Evolutionary conservation across 2,329 filamentous ascomycete species (phyloP).

Genomic region (Epichloe typhina): DNA sequence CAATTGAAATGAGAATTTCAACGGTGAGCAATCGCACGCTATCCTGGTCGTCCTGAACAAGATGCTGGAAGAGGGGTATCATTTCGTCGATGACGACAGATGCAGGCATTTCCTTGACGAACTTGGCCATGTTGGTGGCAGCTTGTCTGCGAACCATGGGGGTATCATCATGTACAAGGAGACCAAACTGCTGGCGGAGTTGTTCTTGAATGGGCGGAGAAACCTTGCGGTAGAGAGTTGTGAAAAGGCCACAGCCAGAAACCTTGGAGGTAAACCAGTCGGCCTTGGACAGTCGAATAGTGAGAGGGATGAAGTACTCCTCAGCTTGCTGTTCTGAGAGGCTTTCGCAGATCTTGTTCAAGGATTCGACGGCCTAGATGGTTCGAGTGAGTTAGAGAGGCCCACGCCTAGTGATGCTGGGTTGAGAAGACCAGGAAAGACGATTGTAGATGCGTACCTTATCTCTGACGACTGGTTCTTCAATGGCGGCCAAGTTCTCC

Average conservation of each 20-base stretch:
- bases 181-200: conserved; percentile 80
- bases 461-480: conserved; percentile 93
- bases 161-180: conserved; percentile 93
- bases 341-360: conserved; percentile 97
- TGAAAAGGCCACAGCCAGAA: conserved; percentile 91
- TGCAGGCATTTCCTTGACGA: conserved; percentile 92
- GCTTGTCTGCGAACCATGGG: conserved; percentile 97
- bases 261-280: conserved; percentile 99
- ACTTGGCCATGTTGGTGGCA: conserved; percentile 91
- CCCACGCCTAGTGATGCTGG: too few species aligned
- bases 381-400: conserved; percentile 3
- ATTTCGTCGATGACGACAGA: conserved; percentile 92
- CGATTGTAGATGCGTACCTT: conserved; percentile 50
- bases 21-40: conserved; percentile 93
- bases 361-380: conserved; percentile 80
- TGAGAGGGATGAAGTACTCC: conserved; percentile 92
- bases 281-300: conserved; percentile 91
- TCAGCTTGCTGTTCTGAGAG: conserved; percentile 87
- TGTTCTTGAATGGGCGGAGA: conserved; percentile 78
- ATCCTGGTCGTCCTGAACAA: conserved; percentile 93
- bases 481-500: conserved; percentile 96
- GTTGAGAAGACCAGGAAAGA: neutral
- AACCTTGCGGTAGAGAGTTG: conserved; percentile 83
- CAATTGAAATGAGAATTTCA: conserved; percentile 90
- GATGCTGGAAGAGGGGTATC: conserved; percentile 96